phyloP scores from a whole-genome alignment of 1,284 basidiomycete species.

The Cryptococcus sp. region DNA sequence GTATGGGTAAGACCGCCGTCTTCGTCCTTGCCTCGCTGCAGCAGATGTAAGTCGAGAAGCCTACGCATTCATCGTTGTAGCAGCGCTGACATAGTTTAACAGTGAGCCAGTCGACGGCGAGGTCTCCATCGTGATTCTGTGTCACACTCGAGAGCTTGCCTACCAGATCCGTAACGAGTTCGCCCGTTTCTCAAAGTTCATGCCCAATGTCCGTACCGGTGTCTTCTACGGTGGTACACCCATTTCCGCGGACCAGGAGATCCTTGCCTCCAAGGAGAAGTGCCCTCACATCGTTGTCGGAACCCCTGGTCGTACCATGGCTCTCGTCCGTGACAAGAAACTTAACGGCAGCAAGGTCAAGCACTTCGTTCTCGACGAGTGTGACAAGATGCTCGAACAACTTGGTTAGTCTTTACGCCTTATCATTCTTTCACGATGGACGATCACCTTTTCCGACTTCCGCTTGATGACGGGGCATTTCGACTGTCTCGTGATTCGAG shows the following conservation, averaged over 20 bases:
- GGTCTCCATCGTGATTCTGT: constrained; percentile 95
- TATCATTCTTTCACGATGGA: constrained; percentile 35
- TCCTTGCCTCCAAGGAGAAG: constrained; percentile 92
- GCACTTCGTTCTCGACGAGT: constrained; percentile 99
- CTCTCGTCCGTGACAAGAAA: constrained; percentile 87
- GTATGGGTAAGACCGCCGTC: constrained; percentile 99
- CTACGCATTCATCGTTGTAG: not conserved
- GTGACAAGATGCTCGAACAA: constrained; percentile 99
- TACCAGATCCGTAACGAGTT: constrained; percentile 99
- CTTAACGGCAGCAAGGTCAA: constrained; percentile 91
- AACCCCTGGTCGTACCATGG: constrained; percentile 93
- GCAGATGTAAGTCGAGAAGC: constrained; percentile 64
- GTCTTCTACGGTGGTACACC: constrained; percentile 98
- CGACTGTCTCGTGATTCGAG: constrained; percentile 33
- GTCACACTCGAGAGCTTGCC: constrained; percentile 98
- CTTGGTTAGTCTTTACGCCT: constrained; percentile 85
- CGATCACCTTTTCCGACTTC: constrained; percentile 5
- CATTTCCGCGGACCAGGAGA: constrained; percentile 90
- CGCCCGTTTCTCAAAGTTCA: constrained; percentile 98
- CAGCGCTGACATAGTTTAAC: not conserved
- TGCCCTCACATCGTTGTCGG: constrained; percentile 99
- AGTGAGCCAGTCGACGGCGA: constrained; percentile 95
- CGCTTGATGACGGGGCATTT: constrained; percentile 29
- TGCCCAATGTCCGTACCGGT: constrained; percentile 96
- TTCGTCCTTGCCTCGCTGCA: constrained; percentile 98